Evolutionary conservation across 192 early-diverging fungal species (phyloP).

Genomic region (Gaertneriomyces semiglobifer): DNA sequence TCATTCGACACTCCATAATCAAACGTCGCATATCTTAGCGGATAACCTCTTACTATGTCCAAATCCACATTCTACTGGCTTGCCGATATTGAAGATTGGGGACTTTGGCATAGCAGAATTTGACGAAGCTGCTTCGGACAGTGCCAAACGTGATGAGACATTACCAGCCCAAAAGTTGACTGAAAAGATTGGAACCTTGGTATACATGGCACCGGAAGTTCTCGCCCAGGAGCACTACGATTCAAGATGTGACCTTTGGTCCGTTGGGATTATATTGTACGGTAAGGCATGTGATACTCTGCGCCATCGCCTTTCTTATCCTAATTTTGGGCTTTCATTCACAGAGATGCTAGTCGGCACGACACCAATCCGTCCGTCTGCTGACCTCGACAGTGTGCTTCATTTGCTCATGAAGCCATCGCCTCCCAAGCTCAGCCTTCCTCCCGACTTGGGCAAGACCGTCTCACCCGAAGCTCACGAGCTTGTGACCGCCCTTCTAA

Average conservation of each 20-base stretch:
- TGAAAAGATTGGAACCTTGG: too few species aligned
- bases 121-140: too few species aligned
- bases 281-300: constrained; percentile 7
- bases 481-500: constrained; percentile 27
- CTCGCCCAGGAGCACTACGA: constrained; percentile 25
- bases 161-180: too few species aligned
- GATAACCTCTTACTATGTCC: constrained; percentile 23
- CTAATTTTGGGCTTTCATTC: too few species aligned
- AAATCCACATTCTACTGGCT: background rate
- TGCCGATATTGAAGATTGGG: constrained; percentile 24
- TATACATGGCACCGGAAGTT: constrained; percentile 33
- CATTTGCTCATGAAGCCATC: constrained; percentile 7
- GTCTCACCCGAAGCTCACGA: background rate
- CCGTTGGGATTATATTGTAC: constrained; percentile 31
- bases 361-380: constrained; percentile 23
- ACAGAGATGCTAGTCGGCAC: constrained; percentile 30
- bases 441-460: constrained; percentile 6
- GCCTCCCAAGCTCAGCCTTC: constrained; percentile 20
- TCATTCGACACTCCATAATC: background rate
- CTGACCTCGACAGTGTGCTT: constrained; percentile 9
- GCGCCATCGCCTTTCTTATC: too few species aligned
- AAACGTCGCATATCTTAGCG: constrained; percentile 1
- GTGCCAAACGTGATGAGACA: too few species aligned
- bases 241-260: constrained; percentile 31
- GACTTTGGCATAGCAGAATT: constrained; percentile 21